These are phyloP conservation scores for Xanthoconium purpureum DNA, from an alignment of 768 basidiomycete species.

Conservation along the genomic window DNA sequence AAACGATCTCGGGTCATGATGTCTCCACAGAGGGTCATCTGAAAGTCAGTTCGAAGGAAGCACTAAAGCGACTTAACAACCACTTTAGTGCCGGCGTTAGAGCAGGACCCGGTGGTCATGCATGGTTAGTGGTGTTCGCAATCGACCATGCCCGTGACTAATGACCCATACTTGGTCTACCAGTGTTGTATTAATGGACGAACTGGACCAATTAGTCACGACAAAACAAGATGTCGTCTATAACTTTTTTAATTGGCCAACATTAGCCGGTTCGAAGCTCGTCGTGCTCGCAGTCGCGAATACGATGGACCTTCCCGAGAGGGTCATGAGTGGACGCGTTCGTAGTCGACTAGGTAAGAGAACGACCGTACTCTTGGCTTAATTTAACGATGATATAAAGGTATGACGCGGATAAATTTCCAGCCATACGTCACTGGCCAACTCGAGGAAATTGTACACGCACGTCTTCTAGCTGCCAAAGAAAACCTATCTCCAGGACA, in stretches of 20 bases:
- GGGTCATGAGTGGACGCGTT: slow-evolving; percentile 89
- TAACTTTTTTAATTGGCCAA: slow-evolving; percentile 99
- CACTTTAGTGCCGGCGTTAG: slow-evolving; percentile 68
- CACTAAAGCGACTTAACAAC: slow-evolving; percentile 70
- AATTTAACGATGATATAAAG: slow-evolving; percentile 35
- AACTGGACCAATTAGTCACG: slow-evolving; percentile 95
- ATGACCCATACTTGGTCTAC: not conserved
- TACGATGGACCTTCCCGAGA: slow-evolving; percentile 95
- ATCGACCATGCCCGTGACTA: not conserved
- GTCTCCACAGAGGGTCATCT: slow-evolving; percentile 58
- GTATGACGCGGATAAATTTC: slow-evolving; percentile 91
- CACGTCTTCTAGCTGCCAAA: slow-evolving; percentile 64
- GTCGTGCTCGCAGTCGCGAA: slow-evolving; percentile 97
- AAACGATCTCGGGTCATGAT: slow-evolving; percentile 83
- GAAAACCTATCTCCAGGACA: slow-evolving; percentile 44
- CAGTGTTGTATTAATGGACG: slow-evolving; percentile 97
- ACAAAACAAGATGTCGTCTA: slow-evolving; percentile 98
- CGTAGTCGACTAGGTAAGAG: slow-evolving; percentile 81
- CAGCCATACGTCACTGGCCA: slow-evolving; percentile 79
- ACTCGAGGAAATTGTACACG: slow-evolving; percentile 82
- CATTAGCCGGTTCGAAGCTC: slow-evolving; percentile 79
- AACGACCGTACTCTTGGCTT: not conserved
- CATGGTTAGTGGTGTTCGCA: slow-evolving; percentile 58
- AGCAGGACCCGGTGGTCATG: slow-evolving; percentile 78
- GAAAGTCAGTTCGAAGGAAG: slow-evolving; percentile 73